Percentiles rank a stretch among this genome's conserved stretches.
These are phyloP conservation scores for Cenchrus americanus DNA, from an alignment of 176 grass and related monocot species.

Conservation along the genomic window DNA sequence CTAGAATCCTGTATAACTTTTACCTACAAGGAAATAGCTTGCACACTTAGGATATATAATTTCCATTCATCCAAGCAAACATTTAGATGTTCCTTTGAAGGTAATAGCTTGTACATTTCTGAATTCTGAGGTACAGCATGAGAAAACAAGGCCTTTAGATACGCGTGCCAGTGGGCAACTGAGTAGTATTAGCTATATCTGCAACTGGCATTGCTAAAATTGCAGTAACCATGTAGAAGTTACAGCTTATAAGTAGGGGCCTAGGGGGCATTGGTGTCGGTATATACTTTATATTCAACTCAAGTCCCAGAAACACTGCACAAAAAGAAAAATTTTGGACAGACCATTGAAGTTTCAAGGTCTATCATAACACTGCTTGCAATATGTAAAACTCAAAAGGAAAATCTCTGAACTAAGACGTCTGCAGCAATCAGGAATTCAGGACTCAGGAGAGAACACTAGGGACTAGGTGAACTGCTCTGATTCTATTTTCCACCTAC, in stretches of 20 bases:
- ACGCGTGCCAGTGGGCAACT: not conserved
- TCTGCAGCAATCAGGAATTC: not conserved
- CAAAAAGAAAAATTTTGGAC: not conserved
- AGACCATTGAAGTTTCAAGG: not conserved
- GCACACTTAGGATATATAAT: not conserved
- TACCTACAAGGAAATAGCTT: conserved; percentile 57
- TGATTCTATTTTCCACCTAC: not conserved
- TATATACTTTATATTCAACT: not conserved
- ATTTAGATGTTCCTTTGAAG: not conserved
- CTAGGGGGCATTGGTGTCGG: no score
- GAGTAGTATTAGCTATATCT: not conserved
- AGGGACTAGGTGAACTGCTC: not conserved
- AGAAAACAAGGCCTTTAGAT: not conserved
- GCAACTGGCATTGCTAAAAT: not conserved
- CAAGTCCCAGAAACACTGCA: not conserved
- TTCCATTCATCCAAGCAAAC: not conserved
- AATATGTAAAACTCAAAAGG: conserved; percentile 4
- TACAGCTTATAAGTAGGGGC: not conserved
- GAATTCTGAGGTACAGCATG: not conserved
- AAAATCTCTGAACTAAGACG: not conserved
- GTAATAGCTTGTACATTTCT: not conserved
- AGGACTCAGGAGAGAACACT: not conserved
- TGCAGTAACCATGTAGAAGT: not conserved
- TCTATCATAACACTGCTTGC: not conserved
- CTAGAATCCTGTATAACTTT: conserved; percentile 78